Conservation (phyloP, 345 rosid genomes). For the Melaleuca alternifolia region DNA sequence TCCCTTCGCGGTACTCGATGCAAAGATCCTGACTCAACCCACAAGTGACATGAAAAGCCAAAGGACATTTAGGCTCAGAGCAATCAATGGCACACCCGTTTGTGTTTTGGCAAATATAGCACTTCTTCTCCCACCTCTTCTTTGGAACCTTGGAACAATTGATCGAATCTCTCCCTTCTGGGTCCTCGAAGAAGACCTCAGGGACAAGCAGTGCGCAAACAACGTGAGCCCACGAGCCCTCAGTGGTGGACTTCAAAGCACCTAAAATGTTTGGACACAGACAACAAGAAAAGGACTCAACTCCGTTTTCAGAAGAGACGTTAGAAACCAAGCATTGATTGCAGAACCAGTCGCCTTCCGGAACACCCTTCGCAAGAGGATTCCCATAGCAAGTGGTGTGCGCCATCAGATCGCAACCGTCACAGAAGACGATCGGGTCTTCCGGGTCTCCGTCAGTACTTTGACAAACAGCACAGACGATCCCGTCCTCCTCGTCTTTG, state of each 20-base stretch:
- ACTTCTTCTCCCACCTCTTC: slow-evolving; percentile 50
- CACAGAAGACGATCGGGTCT: slow-evolving; percentile 93
- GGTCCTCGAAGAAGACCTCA: slow-evolving; percentile 73
- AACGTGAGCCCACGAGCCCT: slow-evolving; percentile 73
- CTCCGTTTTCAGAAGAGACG: neutral
- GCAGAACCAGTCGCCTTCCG: slow-evolving; percentile 93
- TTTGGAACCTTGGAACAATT: slow-evolving; percentile 51
- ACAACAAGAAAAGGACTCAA: slow-evolving; percentile 31
- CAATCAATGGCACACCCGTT: slow-evolving; percentile 75
- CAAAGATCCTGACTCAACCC: slow-evolving; percentile 68
- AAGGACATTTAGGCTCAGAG: slow-evolving; percentile 70
- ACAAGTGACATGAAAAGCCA: slow-evolving; percentile 76
- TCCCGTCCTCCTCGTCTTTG: slow-evolving; percentile 45
- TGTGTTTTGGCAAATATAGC: slow-evolving; percentile 47
- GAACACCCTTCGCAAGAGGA: slow-evolving; percentile 53
- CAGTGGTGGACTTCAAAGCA: slow-evolving; percentile 47
- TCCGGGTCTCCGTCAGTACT: slow-evolving; percentile 90
- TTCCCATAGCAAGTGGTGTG: slow-evolving; percentile 82
- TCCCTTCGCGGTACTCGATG: slow-evolving; percentile 68
- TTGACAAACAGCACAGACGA: slow-evolving; percentile 70
- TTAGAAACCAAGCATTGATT: slow-evolving; percentile 19
- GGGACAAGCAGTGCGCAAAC: slow-evolving; percentile 79
- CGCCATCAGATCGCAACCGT: slow-evolving; percentile 93
- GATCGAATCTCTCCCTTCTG: slow-evolving; percentile 78
- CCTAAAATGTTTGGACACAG: slow-evolving; percentile 52